Base-by-base conservation (phyloP, 2,329 filamentous ascomycete species). In the Phyllosticta ampelicida region DNA sequence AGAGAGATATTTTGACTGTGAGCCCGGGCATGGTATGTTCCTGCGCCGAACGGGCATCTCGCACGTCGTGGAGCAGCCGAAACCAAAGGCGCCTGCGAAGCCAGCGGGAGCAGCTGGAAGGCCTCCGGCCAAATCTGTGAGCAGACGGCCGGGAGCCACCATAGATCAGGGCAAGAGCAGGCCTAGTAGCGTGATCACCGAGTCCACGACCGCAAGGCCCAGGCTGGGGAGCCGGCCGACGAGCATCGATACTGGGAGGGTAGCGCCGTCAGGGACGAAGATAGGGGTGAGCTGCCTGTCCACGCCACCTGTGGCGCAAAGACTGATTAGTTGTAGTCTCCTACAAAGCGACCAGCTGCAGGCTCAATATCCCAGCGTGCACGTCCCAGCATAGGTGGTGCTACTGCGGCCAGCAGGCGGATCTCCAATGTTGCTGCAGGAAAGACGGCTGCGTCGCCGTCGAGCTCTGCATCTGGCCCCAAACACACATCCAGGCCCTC, bases 1-100 rank as follows among this genome's bases (percentile, higher is more conserved):
- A 61, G 82, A 89, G 68, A 80, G 89, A 19, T 97, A 97, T 70
- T 97, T 96, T 66, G 84, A 91, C 54, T 97, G 92, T 65, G 71
- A 78, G 53, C 74, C 77, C 51, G 74, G 80, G 69, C 73, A 86
- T 81, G 83, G 89, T 78, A 94, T 99, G 83, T 97, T 99, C 67
- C 82, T 96, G 58, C 83, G 89, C 62, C 85, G 89, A 28, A 75
- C 81, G 56, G 86, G 86, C 60, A 78, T 94, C 54, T 80, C 79
- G 11, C 60, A 65, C 70, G 28, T 78, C 67, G 53, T 74, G 62
- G 63, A 71, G 74, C 60, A 73, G 62, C 72, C 86, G 56, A 77
- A 78, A 9, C 70, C 76, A 2, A 51, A 59, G 50, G 51, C 56
- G 20, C 28, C 60, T 6, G 50, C 54, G 9, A 60, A 49, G 26